Base-by-base conservation (phyloP, 163 green algal species). In the Chlorella variabilis region DNA sequence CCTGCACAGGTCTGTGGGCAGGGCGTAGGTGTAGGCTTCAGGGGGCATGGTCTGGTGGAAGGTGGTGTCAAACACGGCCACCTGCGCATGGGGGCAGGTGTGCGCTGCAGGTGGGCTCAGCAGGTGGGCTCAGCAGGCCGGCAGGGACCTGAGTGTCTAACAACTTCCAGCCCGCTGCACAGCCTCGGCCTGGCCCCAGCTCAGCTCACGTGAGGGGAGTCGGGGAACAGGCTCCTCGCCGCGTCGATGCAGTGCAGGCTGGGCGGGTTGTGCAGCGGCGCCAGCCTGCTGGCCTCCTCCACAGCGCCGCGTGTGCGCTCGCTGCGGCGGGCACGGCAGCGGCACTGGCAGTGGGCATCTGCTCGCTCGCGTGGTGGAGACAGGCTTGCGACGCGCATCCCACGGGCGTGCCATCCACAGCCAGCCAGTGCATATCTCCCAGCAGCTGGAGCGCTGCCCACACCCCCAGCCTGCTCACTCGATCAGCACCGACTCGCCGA, bases 21-120 rank as follows among this genome's bases (percentile, higher is more conserved):
- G 68, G 0, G 89, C 93, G 67, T 98, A 98, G 41, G 91, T 94
- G 87, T 89, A 98, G 0, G 95, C 93, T 18, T 86, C 42, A 4
- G 90, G 63, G 0, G 93, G 86, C 91, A 98, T 94, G 49, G 91
- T 98, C 51, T 91, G 84, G 82, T 98, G 95, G 78, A 96, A 98
- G 18, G 95, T 93, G 0, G 95, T 98, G 89, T 98, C 95, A 85
- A 98, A 98, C 59, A 98, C 94, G 27, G 89, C 95, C 15, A 98
- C 95, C 90, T 98, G 94, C 11, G 49, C 34, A 34, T n/a, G 33
- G 25, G 6, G 21, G 51, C 7, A n/a, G 9, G 25, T 20, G 69
- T 42, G 6, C 1, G 54, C 18, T 9, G 54, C 13, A 42, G 39
- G 17, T 39, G 18, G 25, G 29, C 34, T 42, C 27, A 42, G 41